Conservation (phyloP, 352 stramenopile genomes). For the Blastocystis sp. region DNA sequence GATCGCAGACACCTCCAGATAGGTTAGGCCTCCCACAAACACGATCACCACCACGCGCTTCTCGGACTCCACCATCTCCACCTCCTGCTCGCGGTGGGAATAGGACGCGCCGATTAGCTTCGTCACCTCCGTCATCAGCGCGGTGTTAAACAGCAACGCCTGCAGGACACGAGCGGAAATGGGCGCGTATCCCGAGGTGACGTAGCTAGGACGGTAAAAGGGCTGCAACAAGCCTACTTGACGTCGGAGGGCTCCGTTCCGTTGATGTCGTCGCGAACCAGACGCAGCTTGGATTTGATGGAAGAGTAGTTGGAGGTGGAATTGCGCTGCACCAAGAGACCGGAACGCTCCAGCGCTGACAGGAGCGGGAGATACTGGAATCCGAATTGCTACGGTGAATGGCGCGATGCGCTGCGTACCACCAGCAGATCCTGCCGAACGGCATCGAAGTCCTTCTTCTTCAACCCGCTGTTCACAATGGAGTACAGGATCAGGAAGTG, state of each 20-base stretch:
- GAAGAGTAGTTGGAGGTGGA: constrained; percentile 5
- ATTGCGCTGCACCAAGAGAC: constrained; percentile 1
- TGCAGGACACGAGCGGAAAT: constrained; percentile 15
- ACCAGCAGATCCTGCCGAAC: constrained; percentile 37
- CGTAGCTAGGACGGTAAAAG: constrained; percentile 37
- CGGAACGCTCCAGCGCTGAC: neutral
- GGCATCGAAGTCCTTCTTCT: constrained; percentile 51
- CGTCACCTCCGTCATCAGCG: constrained; percentile 42
- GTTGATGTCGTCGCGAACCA: constrained; percentile 66
- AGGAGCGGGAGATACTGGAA: constrained; percentile 31
- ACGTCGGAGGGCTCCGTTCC: constrained; percentile 46
- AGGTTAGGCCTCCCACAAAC: constrained; percentile 53
- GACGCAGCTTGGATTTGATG: constrained; percentile 9
- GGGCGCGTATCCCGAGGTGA: constrained; percentile 66
- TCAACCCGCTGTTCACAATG: constrained; percentile 41
- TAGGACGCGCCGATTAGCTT: constrained; percentile 14
- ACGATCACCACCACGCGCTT: constrained; percentile 40
- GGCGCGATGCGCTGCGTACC: neutral
- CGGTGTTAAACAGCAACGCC: constrained; percentile 9
- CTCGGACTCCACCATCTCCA: neutral
- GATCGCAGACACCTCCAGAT: constrained; percentile 57
- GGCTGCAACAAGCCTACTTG: neutral
- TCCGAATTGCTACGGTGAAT: constrained; percentile 24
- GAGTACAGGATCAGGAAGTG: constrained; percentile 63
- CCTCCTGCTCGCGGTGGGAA: neutral